Evolutionary conservation across 805 yeast species (phyloP).

Genomic region (Yarrowia osloensis): DNA sequence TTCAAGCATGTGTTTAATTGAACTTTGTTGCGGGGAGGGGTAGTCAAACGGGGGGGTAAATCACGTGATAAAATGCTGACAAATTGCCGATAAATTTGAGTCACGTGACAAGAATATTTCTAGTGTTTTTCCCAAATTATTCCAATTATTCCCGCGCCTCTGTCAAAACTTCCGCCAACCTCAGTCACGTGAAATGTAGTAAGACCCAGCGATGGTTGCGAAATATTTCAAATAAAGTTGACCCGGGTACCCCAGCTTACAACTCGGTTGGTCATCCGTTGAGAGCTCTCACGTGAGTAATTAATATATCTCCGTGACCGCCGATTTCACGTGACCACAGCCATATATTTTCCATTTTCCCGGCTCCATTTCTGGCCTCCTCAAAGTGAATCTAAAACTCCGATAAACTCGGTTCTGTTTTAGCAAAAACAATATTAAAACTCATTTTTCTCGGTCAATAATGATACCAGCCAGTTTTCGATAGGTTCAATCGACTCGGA

Average conservation of each 20-base stretch:
- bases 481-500: not conserved
- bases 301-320: not conserved
- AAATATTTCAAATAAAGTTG: not conserved
- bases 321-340: not conserved
- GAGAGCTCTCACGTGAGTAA: not conserved
- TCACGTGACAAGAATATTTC: not conserved
- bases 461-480: not conserved
- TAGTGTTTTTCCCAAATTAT: not conserved
- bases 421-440: not conserved
- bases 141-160: not conserved
- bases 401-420: constrained; percentile 7
- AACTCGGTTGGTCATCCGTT: not conserved
- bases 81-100: not conserved
- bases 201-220: not conserved
- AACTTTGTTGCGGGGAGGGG: not conserved
- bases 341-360: not conserved
- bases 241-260: not conserved
- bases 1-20: constrained; percentile 8
- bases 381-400: not conserved
- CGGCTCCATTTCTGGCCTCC: not conserved
- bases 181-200: not conserved
- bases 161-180: not conserved
- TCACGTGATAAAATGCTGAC: not conserved
- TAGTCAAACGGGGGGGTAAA: not conserved
- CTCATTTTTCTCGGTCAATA: not conserved